Base-by-base conservation (phyloP, 2,329 filamentous ascomycete species). In the Fusarium haematococcum region DNA sequence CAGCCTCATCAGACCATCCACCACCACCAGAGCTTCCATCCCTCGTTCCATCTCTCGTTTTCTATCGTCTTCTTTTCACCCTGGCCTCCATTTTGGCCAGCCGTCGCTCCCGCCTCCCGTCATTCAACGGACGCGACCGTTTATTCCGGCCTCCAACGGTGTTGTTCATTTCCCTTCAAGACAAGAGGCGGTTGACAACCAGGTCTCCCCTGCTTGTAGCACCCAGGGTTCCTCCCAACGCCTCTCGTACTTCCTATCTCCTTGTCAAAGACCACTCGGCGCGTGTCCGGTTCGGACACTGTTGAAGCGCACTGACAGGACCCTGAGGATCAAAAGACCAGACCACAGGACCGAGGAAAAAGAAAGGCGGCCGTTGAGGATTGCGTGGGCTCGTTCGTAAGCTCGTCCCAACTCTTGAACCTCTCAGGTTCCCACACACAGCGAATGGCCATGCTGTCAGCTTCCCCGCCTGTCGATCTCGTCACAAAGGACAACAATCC, bases 121-220 rank as follows among this genome's bases (percentile, higher is more conserved):
- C 23, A 43, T 27, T 23, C 18, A 72, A 69, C 41, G 14, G 56
- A 20, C 18, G 25, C 11, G 41, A 13, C 41, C 32, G 58, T 58
- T 57, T 57, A n/a, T 37, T 52, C 37, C 18, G 48, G 33, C 52
- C 67, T 52, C 41, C 32, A 56, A 32, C 27, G 56, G 50, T 58
- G 30, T n/a, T 65, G n/a, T 37, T 68, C 58, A 37, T 57, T 62
- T 68, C 63, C 63, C 54, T 37, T 65, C 27, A 50, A 39, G 60
- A 35, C 65, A 56, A 57, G 62, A 61, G 14, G 27, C 58, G 14
- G 35, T 66, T 59, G 48, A 67, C 72, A 67, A 58, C 75, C 72
- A 43, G 77, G 77, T 68, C 56, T 78, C 70, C 77, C 77, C 77
- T 78, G 77, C 70, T 57, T 79, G 72, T 77, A 68, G 70, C 58